Evolutionary conservation across 768 basidiomycete species (phyloP), one percentile per base, ranked within the genome.

Genomic region (Polyporus arcularius): DNA sequence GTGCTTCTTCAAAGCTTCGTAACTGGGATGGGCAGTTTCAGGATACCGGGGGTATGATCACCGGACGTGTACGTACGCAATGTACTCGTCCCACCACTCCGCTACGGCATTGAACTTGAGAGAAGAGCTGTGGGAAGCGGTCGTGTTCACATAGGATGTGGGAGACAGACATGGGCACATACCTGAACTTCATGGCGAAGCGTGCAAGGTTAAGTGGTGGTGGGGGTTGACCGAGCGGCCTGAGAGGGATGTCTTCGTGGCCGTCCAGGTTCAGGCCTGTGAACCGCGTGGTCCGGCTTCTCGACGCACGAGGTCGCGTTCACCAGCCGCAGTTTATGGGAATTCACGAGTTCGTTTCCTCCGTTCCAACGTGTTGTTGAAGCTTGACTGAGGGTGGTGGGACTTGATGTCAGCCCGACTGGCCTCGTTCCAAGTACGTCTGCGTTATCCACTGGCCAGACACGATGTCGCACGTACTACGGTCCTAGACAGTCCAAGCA

Each of bases 11-110:
- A 95, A 79, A 4, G 83, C 78, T 72, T 91, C 92, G 70, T 96
- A 96, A n/a, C 92, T 93, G 65, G 7, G 15, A 32, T 26, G 28
- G 45, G 49, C 48, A 39, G 39, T 2, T 48, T 46, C 28, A n/a
- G 51, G 15, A 52, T 15, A 45, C 26, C 8, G 6, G 12, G 15
- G 9, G 55, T 11, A 14, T 26, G 40, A 32, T 8, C n/a, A 18
- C 38, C 3, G 21, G n/a, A n/a, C 32, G 47, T 47, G 40, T 15
- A 83, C 90, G 62, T 67, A 94, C 87, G 89, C 84, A 47, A 96
- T 92, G 71, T 96, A 96, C 52, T 94, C 88, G 62, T 93, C 90
- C 88, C 89, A 91, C 93, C 93, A 95, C 53, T 96, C 93, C 0
- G 92, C 80, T 28, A 94, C 89, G 3, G 92, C 90, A 67, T 96